Percentiles rank a stretch among this genome's conserved stretches.
phyloP scores from a whole-genome alignment of 1,139 yeast genomes.

The Barnettozyma hawaiiensis region DNA sequence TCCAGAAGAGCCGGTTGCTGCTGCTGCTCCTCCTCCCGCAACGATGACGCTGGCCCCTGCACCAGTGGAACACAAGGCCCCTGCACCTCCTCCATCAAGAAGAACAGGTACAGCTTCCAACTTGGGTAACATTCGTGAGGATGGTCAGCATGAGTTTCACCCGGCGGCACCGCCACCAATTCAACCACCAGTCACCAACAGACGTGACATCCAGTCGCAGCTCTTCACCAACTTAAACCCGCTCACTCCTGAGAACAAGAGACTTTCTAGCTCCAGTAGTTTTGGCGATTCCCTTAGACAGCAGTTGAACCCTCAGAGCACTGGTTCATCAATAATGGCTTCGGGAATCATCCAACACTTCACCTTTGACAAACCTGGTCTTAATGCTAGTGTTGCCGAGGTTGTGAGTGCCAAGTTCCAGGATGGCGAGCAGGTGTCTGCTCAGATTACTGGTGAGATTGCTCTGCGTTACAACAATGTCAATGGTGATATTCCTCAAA shows the following conservation, averaged over 20 bases:
- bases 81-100: constrained; percentile 66
- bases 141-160: constrained; percentile 15
- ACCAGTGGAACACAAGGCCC: constrained; percentile 20
- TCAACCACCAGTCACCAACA: constrained; percentile 23
- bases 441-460: constrained; percentile 71
- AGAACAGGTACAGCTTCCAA: constrained; percentile 30
- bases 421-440: constrained; percentile 53
- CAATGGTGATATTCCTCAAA: constrained; percentile 20
- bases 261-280: constrained; percentile 24
- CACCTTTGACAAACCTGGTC: constrained; percentile 49
- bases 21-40: too few relatives aligned
- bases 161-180: constrained; percentile 11
- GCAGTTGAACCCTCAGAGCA: constrained; percentile 32
- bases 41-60: constrained; percentile 2
- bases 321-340: constrained; percentile 32
- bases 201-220: constrained; percentile 49
- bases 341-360: constrained; percentile 47
- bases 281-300: constrained; percentile 24
- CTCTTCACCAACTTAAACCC: constrained; percentile 47
- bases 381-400: constrained; percentile 76
- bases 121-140: constrained; percentile 24
- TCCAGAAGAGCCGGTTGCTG: background rate
- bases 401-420: constrained; percentile 68
- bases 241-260: constrained; percentile 23
- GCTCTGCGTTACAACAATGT: constrained; percentile 58